Conservation (phyloP, 331 rosid species). For the Pyrus hybrid region DNA sequence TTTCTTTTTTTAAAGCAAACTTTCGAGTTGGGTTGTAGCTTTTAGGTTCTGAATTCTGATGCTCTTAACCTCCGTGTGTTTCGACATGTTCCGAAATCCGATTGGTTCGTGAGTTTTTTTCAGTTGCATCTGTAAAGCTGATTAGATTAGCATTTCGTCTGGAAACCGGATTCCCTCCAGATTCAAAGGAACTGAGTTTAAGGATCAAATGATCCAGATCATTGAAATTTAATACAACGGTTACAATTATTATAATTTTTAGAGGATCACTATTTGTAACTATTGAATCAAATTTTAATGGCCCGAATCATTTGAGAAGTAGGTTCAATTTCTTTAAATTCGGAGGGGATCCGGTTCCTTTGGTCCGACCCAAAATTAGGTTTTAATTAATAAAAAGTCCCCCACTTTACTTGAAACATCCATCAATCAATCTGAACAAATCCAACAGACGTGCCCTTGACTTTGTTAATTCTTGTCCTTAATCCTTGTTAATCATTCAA, state of each 20-base stretch:
- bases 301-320: rapidly evolving
- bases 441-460: background rate
- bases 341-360: no score
- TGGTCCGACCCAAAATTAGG: background rate
- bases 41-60: background rate
- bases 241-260: no score
- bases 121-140: background rate
- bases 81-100: background rate
- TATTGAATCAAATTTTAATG: no score
- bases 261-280: no score
- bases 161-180: no score
- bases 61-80: background rate
- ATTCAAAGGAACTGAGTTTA: rapidly evolving
- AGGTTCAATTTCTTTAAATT: rapidly evolving
- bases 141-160: background rate
- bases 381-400: background rate
- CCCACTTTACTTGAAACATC: background rate
- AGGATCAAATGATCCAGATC: rapidly evolving
- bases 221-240: no score
- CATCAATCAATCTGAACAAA: background rate
- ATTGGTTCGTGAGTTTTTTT: background rate
- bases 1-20: background rate
- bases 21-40: background rate
- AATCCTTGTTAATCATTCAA: background rate
- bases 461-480: background rate